Evolutionary conservation across 139 green algal species (phyloP), one percentile per base, ranked within the genome.

Genomic region (Chlamydomonas sp.): DNA sequence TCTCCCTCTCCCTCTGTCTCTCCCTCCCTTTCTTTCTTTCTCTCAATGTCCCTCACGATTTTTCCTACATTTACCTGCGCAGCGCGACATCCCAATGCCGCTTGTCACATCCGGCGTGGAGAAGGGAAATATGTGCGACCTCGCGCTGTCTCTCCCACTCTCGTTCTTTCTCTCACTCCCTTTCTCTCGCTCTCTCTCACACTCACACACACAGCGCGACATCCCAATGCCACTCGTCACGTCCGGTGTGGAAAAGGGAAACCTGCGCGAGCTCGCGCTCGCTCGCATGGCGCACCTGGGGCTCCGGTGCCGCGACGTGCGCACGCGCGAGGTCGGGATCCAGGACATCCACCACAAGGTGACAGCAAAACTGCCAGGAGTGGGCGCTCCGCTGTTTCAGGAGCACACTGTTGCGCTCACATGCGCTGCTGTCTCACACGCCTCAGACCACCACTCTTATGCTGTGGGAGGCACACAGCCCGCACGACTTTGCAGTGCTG

Each of bases 151-250:
- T n/a, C n/a, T n/a, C n/a, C n/a, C n/a, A n/a, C n/a, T 54, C 13
- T 54, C 43, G 43, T 16, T n/a, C 16, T 54, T 16, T 67, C 10
- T 78, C 57, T n/a, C n/a, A n/a, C n/a, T n/a, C n/a, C n/a, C n/a
- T n/a, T n/a, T n/a, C n/a, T n/a, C n/a, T n/a, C n/a, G n/a, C n/a
- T n/a, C n/a, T n/a, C n/a, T n/a, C n/a, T n/a, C n/a, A n/a, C n/a
- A n/a, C n/a, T n/a, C 16, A n/a, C 29, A 22, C 28, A 61, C 70
- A 38, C 86, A 94, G 84, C 80, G 91, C 4, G 94, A 99, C 85
- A 99, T 99, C 74, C 94, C 94, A 63, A 98, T 98, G 94, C 94
- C 94, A 0, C 80, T 98, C 20, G 94, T 99, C 5, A 96, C 87
- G 5, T 85, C 69, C 1, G 92, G 93, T 1, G 91, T 98, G 47